A percentile compares a stretch with the other conserved stretches of the same genome.
These are phyloP conservation scores for Closterium sp. DNA, from an alignment of 139 green algal species.

Conservation along the genomic window DNA sequence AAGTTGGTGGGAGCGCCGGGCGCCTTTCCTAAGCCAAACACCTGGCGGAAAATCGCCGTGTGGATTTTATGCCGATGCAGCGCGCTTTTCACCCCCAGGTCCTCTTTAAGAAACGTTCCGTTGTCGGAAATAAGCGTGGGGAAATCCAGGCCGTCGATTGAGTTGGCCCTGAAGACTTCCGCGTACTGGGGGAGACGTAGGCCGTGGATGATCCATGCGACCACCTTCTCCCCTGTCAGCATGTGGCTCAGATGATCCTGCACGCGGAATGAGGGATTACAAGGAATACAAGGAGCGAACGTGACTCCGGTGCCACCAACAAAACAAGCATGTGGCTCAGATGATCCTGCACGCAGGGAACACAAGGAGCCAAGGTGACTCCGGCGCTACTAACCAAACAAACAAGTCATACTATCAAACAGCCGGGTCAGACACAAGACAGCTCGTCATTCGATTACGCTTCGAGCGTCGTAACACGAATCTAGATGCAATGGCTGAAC, in stretches of 20 bases:
- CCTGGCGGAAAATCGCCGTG: slow-evolving; percentile 22
- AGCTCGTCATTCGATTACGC: not conserved
- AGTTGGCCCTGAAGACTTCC: slow-evolving; percentile 30
- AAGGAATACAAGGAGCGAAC: not conserved
- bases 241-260: slow-evolving; percentile 42
- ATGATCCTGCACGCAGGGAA: slow-evolving; percentile 16
- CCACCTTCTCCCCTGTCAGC: slow-evolving; percentile 41
- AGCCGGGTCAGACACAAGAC: not conserved
- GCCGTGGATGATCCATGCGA: slow-evolving; percentile 47
- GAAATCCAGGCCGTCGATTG: slow-evolving; percentile 48
- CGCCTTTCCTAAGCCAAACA: slow-evolving; percentile 40
- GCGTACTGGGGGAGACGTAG: slow-evolving; percentile 48
- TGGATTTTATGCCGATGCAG: slow-evolving; percentile 42
- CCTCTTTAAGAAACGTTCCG: slow-evolving; percentile 12
- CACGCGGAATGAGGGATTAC: too few species aligned
- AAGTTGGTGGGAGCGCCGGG: slow-evolving; percentile 13
- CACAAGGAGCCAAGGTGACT: not conserved
- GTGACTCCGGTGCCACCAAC: not conserved
- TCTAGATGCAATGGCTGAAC: not conserved
- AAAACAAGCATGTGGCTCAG: not conserved
- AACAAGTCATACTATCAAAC: too few species aligned
- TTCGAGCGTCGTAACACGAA: not conserved
- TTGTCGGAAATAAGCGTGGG: slow-evolving; percentile 28
- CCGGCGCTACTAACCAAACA: not conserved
- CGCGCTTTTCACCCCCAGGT: slow-evolving; percentile 37